Conservation (phyloP, 306 rosid species). For the Trifolium subterraneum region DNA sequence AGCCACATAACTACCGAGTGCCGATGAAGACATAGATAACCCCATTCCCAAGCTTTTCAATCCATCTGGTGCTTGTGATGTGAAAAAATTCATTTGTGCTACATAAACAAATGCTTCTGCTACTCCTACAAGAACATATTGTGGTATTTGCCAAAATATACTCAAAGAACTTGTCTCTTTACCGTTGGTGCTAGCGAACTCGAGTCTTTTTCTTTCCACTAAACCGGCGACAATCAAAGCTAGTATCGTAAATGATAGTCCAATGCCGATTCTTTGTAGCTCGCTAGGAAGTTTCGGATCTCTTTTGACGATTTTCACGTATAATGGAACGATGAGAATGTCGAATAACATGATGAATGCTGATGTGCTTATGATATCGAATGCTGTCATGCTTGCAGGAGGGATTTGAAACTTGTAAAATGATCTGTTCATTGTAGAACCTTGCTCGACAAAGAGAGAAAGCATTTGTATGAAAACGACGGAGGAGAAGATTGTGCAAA, state of each 20-base stretch:
- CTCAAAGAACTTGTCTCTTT: slow-evolving; percentile 57
- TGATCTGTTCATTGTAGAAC: slow-evolving; percentile 58
- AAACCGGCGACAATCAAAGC: slow-evolving; percentile 59
- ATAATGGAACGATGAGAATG: slow-evolving; percentile 48
- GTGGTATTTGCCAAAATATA: slow-evolving; percentile 71
- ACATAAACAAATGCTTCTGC: slow-evolving; percentile 62
- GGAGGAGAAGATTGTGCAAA: slow-evolving; percentile 65
- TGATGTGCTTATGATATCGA: slow-evolving; percentile 62
- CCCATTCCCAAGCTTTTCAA: slow-evolving; percentile 65
- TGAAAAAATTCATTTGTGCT: slow-evolving; percentile 67
- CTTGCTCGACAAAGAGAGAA: slow-evolving; percentile 66
- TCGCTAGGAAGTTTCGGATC: slow-evolving; percentile 53
- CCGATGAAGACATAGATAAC: slow-evolving; percentile 62
- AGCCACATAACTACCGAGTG: slow-evolving; percentile 63
- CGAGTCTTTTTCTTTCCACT: slow-evolving; percentile 53
- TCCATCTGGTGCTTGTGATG: slow-evolving; percentile 60
- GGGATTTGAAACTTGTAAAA: slow-evolving; percentile 55
- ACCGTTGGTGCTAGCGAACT: slow-evolving; percentile 25
- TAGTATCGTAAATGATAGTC: slow-evolving; percentile 49
- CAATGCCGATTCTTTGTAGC: slow-evolving; percentile 61
- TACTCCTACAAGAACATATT: slow-evolving; percentile 60
- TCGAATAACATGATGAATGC: slow-evolving; percentile 57
- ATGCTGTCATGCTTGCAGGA: slow-evolving; percentile 69
- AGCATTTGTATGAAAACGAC: slow-evolving; percentile 67
- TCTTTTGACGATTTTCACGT: slow-evolving; percentile 43